Evolutionary conservation across 1,139 yeast species (phyloP).

Genomic region (Arxiozyma telluris): DNA sequence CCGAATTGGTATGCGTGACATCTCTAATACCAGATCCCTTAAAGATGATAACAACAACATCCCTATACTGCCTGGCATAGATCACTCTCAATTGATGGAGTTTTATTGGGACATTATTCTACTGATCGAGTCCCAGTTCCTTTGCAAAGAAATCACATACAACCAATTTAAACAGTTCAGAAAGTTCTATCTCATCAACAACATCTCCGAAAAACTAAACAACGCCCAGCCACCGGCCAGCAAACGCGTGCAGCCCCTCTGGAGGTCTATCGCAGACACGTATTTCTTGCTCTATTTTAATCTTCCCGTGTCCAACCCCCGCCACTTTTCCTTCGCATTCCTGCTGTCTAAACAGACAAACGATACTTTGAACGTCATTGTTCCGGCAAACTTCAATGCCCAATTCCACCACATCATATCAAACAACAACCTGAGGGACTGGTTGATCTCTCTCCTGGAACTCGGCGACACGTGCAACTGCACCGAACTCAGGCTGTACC

Average conservation of each 20-base stretch:
- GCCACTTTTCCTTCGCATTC: no score
- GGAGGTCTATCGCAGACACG: slow-evolving; percentile 20
- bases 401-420: not conserved
- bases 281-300: slow-evolving; percentile 19
- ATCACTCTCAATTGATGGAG: slow-evolving; percentile 15
- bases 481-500: slow-evolving; percentile 17
- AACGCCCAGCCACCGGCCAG: not conserved
- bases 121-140: slow-evolving; percentile 23
- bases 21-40: slow-evolving; percentile 5
- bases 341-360: not conserved
- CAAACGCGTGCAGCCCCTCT: slow-evolving; percentile 1
- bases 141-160: slow-evolving; percentile 3
- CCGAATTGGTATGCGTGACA: slow-evolving; percentile 30
- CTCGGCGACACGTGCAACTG: slow-evolving; percentile 14
- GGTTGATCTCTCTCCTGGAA: slow-evolving; percentile 24
- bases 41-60: not conserved
- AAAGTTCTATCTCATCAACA: slow-evolving; percentile 14
- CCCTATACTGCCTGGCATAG: not conserved
- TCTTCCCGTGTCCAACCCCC: not conserved
- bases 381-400: slow-evolving; percentile 4
- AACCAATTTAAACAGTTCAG: slow-evolving; percentile 14
- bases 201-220: slow-evolving; percentile 9
- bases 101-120: slow-evolving; percentile 29
- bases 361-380: slow-evolving; percentile 5
- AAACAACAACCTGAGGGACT: slow-evolving; percentile 11